phyloP scores from a whole-genome alignment of 495 filamentous ascomycete genomes.

The Neurospora sp. region DNA sequence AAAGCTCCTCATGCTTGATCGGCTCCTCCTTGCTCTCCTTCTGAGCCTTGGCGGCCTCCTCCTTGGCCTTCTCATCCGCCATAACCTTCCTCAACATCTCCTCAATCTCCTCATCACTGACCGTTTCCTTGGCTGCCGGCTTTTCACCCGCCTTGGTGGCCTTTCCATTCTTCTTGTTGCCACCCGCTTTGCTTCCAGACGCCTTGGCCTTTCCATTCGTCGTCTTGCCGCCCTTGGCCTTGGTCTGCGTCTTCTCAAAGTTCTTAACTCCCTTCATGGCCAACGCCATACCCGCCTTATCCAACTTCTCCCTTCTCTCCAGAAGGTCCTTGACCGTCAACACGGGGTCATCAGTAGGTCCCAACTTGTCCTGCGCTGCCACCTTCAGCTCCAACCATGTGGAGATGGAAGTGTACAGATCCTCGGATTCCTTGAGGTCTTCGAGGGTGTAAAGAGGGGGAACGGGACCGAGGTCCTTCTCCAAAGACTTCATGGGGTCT shows the following conservation, averaged over 20 bases:
- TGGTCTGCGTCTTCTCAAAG: conserved; percentile 35
- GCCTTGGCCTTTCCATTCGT: conserved; percentile 32
- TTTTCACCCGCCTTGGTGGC: conserved; percentile 23
- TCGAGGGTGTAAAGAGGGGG: conserved; percentile 48
- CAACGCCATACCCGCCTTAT: conserved; percentile 57
- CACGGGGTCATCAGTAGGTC: conserved; percentile 58
- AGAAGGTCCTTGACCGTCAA: conserved; percentile 56
- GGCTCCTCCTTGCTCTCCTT: conserved; percentile 16
- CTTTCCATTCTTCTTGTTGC: conserved; percentile 23
- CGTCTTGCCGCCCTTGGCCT: conserved; percentile 30
- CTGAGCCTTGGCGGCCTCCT: conserved; percentile 20
- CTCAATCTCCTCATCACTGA: conserved; percentile 35
- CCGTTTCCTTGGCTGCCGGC: conserved; percentile 30
- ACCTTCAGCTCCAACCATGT: conserved; percentile 63
- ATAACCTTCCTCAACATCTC: conserved; percentile 38
- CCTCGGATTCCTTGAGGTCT: conserved; percentile 50
- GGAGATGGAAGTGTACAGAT: conserved; percentile 33
- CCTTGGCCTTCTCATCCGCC: conserved; percentile 13
- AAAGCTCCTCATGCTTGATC: conserved; percentile 41
- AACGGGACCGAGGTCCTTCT: conserved; percentile 32
- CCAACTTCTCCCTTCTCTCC: conserved; percentile 50
- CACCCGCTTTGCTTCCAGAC: conserved; percentile 26
- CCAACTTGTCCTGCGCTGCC: conserved; percentile 56
- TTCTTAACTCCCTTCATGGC: conserved; percentile 61
- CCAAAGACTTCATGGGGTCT: conserved; percentile 27